These are phyloP conservation scores for Lactarius hengduanensis DNA, from an alignment of 768 basidiomycete species.

Conservation along the genomic window DNA sequence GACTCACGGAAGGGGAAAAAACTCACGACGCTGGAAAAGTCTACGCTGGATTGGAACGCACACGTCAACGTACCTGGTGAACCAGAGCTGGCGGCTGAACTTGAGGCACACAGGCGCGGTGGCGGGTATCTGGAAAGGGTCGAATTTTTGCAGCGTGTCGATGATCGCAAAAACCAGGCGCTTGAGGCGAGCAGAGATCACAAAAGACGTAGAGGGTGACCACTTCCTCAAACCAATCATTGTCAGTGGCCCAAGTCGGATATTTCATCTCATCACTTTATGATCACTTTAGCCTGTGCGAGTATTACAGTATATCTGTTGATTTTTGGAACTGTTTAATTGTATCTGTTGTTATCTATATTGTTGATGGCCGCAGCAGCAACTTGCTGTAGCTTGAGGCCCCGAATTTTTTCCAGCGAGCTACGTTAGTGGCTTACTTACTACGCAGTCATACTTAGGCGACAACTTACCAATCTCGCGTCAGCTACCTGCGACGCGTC, in stretches of 20 bases:
- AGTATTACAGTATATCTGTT: too few species aligned
- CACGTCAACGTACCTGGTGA: constrained; percentile 51
- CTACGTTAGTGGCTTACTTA: background rate
- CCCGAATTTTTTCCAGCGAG: background rate
- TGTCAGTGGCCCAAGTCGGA: background rate
- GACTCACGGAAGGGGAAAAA: constrained; percentile 62
- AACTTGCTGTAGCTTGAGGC: background rate
- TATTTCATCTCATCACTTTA: background rate
- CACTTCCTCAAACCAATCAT: background rate
- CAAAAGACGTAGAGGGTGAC: constrained; percentile 44
- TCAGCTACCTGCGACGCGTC: background rate
- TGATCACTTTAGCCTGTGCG: too few species aligned
- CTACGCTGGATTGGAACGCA: constrained; percentile 81
- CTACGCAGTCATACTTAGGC: background rate
- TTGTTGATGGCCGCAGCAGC: background rate
- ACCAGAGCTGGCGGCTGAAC: constrained; percentile 57
- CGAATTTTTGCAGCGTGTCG: constrained; percentile 79
- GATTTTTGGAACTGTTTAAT: too few species aligned
- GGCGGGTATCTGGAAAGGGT: constrained; percentile 85
- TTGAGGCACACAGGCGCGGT: constrained; percentile 69
- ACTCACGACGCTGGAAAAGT: constrained; percentile 81
- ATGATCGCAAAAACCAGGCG: constrained; percentile 64
- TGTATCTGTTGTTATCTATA: background rate
- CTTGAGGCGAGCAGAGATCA: constrained; percentile 54
- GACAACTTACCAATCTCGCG: background rate